Evolutionary conservation across 352 stramenopile genomes (phyloP), one percentile per base, ranked within the genome.

Genomic region (Globisporangium nodosum): DNA sequence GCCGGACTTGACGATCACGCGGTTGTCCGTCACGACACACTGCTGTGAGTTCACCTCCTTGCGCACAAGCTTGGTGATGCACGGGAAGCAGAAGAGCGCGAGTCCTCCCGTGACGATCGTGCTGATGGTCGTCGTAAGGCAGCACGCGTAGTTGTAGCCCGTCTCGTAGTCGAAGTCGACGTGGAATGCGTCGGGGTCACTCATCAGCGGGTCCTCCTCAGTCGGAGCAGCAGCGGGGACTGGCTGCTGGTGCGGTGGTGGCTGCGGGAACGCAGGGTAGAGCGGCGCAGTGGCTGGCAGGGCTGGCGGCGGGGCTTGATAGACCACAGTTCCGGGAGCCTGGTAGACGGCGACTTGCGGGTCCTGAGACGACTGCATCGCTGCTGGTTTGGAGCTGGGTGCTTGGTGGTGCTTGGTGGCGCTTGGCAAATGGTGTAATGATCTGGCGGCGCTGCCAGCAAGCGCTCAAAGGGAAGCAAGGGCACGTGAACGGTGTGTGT

Each of bases 21-120:
- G 72, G 47, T 67, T 66, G 20, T 77, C 66, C 8, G 69, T 78
- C 52, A 81, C 53, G 20, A 40, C 71, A 48, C 69, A 77, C 48
- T 70, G 70, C 53, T 81, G 72, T 3, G 62, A 35, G 27, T 66
- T 56, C 20, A 78, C 65, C 40, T 72, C 61, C 54, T 74, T 76
- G 42, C 61, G 61, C 37, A 60, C 54, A 11, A 49, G 9, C 45
- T 54, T 63, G 30, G 35, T 6, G 12, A 63, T 53, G 45, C 42
- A 58, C 48, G 61, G 61, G 11, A 63, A 37, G 27, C 60, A 65
- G 9, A 57, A 47, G 18, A 64, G 45, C 8, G 52, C 39, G 46
- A 65, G 46, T 1, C 60, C 53, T 8, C 24, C 31, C 6, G 54
- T 61, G 8, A 48, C 45, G 30, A 65, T 35, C 6, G 53, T 45